phyloP scores from a whole-genome alignment of 805 yeast species.

The Pichia phayaonensis region DNA sequence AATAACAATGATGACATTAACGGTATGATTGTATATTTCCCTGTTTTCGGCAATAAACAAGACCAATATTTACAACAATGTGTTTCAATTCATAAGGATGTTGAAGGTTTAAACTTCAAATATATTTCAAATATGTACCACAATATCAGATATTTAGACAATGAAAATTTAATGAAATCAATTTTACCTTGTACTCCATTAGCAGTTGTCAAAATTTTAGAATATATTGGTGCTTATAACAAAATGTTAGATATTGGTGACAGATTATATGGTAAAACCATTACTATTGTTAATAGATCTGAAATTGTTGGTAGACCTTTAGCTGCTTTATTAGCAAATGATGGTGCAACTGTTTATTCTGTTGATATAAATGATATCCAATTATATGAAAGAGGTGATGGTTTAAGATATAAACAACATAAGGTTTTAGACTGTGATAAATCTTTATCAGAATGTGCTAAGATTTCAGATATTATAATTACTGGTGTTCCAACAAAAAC shows the following conservation, averaged over 20 bases:
- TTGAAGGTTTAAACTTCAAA: constrained; percentile 87
- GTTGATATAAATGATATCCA: constrained; percentile 84
- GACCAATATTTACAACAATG: constrained; percentile 95
- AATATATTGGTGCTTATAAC: constrained; percentile 84
- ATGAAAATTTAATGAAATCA: constrained; percentile 58
- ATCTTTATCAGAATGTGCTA: constrained; percentile 57
- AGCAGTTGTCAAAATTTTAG: constrained; percentile 89
- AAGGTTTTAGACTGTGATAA: constrained; percentile 55
- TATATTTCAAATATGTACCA: constrained; percentile 94
- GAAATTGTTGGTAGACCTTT: constrained; percentile 97
- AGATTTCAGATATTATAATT: constrained; percentile 80
- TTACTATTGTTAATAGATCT: constrained; percentile 85
- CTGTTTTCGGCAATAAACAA: constrained; percentile 91
- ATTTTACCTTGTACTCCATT: constrained; percentile 95
- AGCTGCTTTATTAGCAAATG: constrained; percentile 93
- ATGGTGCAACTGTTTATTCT: constrained; percentile 94
- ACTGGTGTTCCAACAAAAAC: constrained; percentile 87
- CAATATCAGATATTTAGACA: constrained; percentile 78
- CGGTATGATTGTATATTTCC: constrained; percentile 96
- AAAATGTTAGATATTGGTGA: constrained; percentile 78
- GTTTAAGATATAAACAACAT: constrained; percentile 73
- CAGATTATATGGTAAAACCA: constrained; percentile 85
- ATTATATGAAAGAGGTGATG: constrained; percentile 90
- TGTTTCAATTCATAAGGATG: constrained; percentile 86
- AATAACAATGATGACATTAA: constrained; percentile 68